phyloP scores from a whole-genome alignment of 371 early-diverging fungal species.

The Nematocida sp. region DNA sequence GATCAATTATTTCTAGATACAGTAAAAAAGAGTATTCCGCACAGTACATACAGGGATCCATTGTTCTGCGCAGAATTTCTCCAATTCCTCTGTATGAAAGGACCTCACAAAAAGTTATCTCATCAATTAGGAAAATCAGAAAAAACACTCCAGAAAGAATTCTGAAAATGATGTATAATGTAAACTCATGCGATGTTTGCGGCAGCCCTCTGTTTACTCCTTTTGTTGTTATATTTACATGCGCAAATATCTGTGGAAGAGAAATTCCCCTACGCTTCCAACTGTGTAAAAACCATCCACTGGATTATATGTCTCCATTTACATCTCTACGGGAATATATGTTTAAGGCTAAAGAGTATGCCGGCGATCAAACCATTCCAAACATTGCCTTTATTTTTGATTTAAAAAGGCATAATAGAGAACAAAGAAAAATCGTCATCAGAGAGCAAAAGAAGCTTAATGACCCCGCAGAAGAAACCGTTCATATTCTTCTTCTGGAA shows the following conservation, averaged over 20 bases:
- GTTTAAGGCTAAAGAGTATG: constrained; percentile 22
- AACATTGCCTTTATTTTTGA: constrained; percentile 56
- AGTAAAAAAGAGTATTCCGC: constrained; percentile 68
- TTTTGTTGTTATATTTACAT: constrained; percentile 53
- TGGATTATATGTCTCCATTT: constrained; percentile 50
- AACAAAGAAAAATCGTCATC: constrained; percentile 22
- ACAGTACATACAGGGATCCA: constrained; percentile 35
- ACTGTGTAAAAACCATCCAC: constrained; percentile 61
- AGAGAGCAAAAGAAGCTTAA: not conserved
- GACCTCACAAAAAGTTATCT: constrained; percentile 72
- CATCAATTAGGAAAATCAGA: constrained; percentile 69
- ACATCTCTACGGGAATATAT: constrained; percentile 45
- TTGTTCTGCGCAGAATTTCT: constrained; percentile 17
- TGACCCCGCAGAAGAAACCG: constrained; percentile 10
- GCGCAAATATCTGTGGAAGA: constrained; percentile 21
- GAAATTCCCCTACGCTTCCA: constrained; percentile 55
- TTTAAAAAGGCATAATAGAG: not conserved
- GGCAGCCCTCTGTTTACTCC: constrained; percentile 77
- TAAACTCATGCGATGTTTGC: constrained; percentile 75
- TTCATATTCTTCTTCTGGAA: not conserved
- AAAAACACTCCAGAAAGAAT: constrained; percentile 68
- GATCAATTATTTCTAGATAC: not conserved
- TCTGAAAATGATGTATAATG: constrained; percentile 70
- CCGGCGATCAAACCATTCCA: constrained; percentile 20
- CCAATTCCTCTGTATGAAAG: constrained; percentile 71